These are phyloP conservation scores for Coniferiporia weirii DNA, from an alignment of 1,284 basidiomycete genomes.

Conservation along the genomic window DNA sequence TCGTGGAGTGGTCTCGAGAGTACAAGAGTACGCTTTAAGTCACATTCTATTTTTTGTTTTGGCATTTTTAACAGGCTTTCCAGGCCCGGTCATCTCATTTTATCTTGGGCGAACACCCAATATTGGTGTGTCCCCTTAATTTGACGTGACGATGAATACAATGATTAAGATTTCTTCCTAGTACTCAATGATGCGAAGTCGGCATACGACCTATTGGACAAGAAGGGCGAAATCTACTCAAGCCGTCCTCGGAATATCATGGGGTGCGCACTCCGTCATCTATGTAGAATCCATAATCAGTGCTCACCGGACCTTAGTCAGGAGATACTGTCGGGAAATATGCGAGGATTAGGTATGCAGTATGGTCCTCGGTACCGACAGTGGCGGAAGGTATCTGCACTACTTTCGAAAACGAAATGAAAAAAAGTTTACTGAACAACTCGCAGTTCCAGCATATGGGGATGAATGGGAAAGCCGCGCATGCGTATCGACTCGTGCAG, in stretches of 20 bases:
- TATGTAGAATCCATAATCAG: neutral
- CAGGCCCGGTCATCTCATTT: constrained; percentile 6
- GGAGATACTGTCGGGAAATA: constrained; percentile 23
- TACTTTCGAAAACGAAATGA: neutral
- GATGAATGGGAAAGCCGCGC: neutral
- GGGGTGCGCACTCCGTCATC: constrained; percentile 23
- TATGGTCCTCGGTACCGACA: constrained; percentile 16
- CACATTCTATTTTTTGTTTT: neutral
- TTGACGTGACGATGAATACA: neutral
- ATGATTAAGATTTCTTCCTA: constrained; percentile 6
- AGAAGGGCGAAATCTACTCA: constrained; percentile 34
- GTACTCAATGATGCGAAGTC: constrained; percentile 29
- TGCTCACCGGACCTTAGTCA: neutral
- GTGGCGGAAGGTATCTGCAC: constrained; percentile 5
- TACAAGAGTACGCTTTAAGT: neutral
- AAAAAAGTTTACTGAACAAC: neutral
- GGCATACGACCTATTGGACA: constrained; percentile 33
- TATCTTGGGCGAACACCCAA: constrained; percentile 5
- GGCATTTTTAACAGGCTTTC: neutral
- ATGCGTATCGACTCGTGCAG: neutral
- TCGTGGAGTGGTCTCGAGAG: neutral
- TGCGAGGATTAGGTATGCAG: constrained; percentile 17
- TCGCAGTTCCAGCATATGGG: constrained; percentile 7
- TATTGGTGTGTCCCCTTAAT: neutral
- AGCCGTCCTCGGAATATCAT: constrained; percentile 33